Percentiles rank a stretch among this genome's conserved stretches.
Evolutionary conservation across 345 rosid genomes (phyloP).

Genomic region (Tarenaya hassleriana): DNA sequence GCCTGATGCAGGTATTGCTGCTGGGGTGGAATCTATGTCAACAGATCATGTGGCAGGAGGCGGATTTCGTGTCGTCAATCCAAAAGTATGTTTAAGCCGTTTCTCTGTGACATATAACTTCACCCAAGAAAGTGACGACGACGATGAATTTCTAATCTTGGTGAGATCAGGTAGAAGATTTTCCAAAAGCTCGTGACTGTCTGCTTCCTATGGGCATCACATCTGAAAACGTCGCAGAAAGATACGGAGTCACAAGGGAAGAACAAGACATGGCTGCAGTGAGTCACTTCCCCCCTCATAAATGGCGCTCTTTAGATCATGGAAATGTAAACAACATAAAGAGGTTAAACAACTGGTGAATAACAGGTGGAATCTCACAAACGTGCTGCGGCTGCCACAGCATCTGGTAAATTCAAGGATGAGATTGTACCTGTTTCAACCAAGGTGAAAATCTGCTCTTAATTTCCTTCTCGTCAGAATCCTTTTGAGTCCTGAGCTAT

Average conservation of each 20-base stretch:
- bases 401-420: slow-evolving; percentile 82
- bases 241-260: slow-evolving; percentile 66
- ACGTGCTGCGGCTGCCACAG: slow-evolving; percentile 84
- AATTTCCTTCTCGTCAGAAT: background rate
- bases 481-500: background rate
- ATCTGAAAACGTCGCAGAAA: slow-evolving; percentile 90
- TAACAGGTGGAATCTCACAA: slow-evolving; percentile 88
- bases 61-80: slow-evolving; percentile 37
- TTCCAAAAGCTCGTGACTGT: slow-evolving; percentile 75
- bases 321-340: slow-evolving; percentile 8
- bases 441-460: slow-evolving; percentile 44
- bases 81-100: slow-evolving; percentile 41
- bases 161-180: slow-evolving; percentile 44
- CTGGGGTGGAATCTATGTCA: slow-evolving; percentile 91
- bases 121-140: background rate
- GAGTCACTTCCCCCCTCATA: slow-evolving; percentile 20
- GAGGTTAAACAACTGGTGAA: slow-evolving; percentile 17
- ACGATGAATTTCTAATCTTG: background rate
- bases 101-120: slow-evolving; percentile 3
- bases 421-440: slow-evolving; percentile 82
- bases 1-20: slow-evolving; percentile 59
- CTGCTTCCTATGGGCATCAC: slow-evolving; percentile 97
- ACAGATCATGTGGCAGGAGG: slow-evolving; percentile 30
- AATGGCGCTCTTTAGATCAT: background rate
- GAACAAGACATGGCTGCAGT: slow-evolving; percentile 95